Evolutionary conservation across 371 early-diverging fungal species (phyloP), one percentile per base, ranked within the genome.

Genomic region (Mucor irregularis): DNA sequence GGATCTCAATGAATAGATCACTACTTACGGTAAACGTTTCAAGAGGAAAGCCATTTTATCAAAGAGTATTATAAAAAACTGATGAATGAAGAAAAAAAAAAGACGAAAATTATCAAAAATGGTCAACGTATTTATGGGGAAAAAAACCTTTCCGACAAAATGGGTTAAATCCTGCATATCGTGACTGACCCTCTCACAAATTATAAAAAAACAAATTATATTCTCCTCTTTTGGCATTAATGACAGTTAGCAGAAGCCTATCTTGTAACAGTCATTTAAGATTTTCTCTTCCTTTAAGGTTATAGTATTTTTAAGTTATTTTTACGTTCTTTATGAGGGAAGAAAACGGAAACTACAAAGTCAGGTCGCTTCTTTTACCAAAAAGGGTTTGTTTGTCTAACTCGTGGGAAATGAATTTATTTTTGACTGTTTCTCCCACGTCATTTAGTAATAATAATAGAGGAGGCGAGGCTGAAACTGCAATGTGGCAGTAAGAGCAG

Each of bases 21-120:
- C n/a, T 9, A 53, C 61, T 61, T 56, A 61, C 62, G 62, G 56
- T 35, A 61, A 56, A 42, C 56, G 49, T 31, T 28, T 55, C 24
- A 50, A 37, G 33, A 61, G 56, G 30, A 50, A 54, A 33, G 62
- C 50, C 56, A 56, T 61, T 7, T 3, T 51, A 14, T 30, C 16
- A 40, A 21, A 31, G 9, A 19, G 21, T 14, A 30, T 28, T 17
- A 9, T 22, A 16, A 24, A 40, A 11, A 34, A 28, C n/a, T 26
- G 13, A 16, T 22, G 11, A 56, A 42, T 40, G 25, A 49, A 48
- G 49, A 42, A 39, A 22, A 31, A 40, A 40, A 13, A 14, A 48
- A 40, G 44, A 34, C n/a, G n/a, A 34, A 56, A 40, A 31, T 5
- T 9, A n/a, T 26, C 9, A 34, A 22, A 31, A 42, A 39, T 13